Evolutionary conservation across 2,329 filamentous ascomycete species (phyloP).

Genomic region (Mariannaea elegans): DNA sequence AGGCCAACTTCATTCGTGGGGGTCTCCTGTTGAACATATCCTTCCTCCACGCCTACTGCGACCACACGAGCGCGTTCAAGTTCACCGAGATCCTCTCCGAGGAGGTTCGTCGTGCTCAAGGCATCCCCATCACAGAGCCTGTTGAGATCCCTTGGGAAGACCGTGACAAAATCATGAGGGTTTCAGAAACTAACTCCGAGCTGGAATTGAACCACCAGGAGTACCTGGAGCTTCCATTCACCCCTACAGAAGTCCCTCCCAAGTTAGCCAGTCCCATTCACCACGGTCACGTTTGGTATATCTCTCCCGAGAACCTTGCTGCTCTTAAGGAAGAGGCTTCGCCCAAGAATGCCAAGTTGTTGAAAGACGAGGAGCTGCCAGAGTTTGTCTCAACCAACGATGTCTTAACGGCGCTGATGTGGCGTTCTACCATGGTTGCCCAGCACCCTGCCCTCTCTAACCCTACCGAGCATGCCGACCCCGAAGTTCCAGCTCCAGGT

Average conservation of each 20-base stretch:
- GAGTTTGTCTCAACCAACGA: constrained; percentile 22
- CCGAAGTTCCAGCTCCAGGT: neutral
- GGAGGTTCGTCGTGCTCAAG: constrained; percentile 15
- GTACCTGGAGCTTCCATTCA: constrained; percentile 23
- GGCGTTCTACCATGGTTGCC: constrained; percentile 21
- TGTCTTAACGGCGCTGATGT: constrained; percentile 22
- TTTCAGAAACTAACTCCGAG: constrained; percentile 2
- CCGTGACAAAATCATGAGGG: constrained; percentile 15
- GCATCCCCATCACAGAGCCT: constrained; percentile 14
- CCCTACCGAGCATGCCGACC: neutral
- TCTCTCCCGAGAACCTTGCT: constrained; percentile 15
- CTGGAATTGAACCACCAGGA: constrained; percentile 14
- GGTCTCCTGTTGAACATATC: constrained; percentile 17
- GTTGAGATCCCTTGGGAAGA: constrained; percentile 20
- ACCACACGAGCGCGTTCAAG: constrained; percentile 18
- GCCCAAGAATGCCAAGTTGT: constrained; percentile 19
- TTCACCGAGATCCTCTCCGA: constrained; percentile 21
- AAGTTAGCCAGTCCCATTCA: constrained; percentile 18
- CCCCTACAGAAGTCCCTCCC: constrained; percentile 16
- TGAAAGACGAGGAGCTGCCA: constrained; percentile 16
- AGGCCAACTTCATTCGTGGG: constrained; percentile 24
- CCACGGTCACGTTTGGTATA: constrained; percentile 18
- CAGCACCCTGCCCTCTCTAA: constrained; percentile 11
- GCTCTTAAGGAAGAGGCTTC: constrained; percentile 19
- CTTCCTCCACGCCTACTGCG: constrained; percentile 19